phyloP scores from a whole-genome alignment of 139 green algal species.

The Chlamydomonas schloesseri region DNA sequence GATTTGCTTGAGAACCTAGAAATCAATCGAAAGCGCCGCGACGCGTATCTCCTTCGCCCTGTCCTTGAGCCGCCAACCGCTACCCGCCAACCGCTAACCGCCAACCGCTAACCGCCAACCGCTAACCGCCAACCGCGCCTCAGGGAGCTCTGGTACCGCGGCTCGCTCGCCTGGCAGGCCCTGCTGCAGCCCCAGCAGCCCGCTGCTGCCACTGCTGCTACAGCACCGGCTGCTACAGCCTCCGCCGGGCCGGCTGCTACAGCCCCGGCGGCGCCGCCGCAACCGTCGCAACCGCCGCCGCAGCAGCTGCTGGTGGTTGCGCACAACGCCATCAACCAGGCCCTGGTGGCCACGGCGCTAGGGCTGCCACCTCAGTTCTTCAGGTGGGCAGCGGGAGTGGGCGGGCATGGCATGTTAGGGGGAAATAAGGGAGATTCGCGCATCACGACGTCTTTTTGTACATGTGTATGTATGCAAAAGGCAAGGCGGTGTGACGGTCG shows the following conservation, averaged over 20 bases:
- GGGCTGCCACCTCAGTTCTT: constrained; percentile 86
- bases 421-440: too few relatives aligned
- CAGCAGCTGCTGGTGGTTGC: constrained; percentile 86
- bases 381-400: constrained; percentile 18
- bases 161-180: constrained; percentile 86
- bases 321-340: constrained; percentile 97
- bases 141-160: constrained; percentile 89
- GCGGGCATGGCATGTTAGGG: too few relatives aligned
- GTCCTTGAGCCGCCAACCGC: too few relatives aligned
- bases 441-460: too few relatives aligned
- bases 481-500: too few relatives aligned
- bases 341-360: constrained; percentile 83
- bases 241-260: not conserved
- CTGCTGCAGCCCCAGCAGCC: constrained; percentile 66
- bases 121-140: too few relatives aligned
- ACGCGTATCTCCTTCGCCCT: too few relatives aligned
- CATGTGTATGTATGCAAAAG: too few relatives aligned
- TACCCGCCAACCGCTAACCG: too few relatives aligned
- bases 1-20: too few relatives aligned
- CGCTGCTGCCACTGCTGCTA: not conserved
- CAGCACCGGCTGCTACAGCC: not conserved
- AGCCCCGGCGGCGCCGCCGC: not conserved
- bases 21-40: too few relatives aligned
- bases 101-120: too few relatives aligned
- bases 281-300: not conserved